Evolutionary conservation across 495 filamentous ascomycete species (phyloP).

Genomic region (Lasiosphaeria miniovina): DNA sequence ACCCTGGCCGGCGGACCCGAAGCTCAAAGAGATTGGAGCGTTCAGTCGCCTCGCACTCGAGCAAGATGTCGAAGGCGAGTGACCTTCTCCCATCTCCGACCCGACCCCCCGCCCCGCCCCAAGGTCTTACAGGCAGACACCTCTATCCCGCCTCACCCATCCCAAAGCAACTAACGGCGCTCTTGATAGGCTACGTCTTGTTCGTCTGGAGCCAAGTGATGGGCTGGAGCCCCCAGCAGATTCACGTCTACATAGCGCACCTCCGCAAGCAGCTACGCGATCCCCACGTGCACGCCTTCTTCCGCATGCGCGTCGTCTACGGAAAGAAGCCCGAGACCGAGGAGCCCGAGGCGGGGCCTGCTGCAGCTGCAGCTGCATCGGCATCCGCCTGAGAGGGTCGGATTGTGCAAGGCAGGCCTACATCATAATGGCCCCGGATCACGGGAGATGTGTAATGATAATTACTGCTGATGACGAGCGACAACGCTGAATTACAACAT

Average conservation of each 20-base stretch:
- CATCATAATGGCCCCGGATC: too few species aligned
- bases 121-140: too few species aligned
- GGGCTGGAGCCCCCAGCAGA: constrained; percentile 22
- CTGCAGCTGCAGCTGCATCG: background rate
- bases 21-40: constrained; percentile 46
- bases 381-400: background rate
- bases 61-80: constrained; percentile 27
- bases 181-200: constrained; percentile 26
- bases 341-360: constrained; percentile 1
- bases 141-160: background rate
- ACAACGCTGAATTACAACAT: too few species aligned
- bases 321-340: constrained; percentile 29
- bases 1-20: constrained; percentile 31
- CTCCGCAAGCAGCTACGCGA: constrained; percentile 21
- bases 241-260: constrained; percentile 17
- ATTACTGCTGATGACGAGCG: too few species aligned
- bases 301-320: constrained; percentile 27
- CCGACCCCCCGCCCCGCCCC: too few species aligned
- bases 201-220: constrained; percentile 32
- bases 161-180: background rate
- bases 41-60: constrained; percentile 22
- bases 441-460: too few species aligned
- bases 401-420: background rate
- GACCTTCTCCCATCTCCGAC: too few species aligned
- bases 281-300: constrained; percentile 13